Evolutionary conservation across 225 moss, liverwort and hornwort species (phyloP), one percentile per base, ranked within the genome.

Genomic region (Bryoerythrophyllum caledonicum): DNA sequence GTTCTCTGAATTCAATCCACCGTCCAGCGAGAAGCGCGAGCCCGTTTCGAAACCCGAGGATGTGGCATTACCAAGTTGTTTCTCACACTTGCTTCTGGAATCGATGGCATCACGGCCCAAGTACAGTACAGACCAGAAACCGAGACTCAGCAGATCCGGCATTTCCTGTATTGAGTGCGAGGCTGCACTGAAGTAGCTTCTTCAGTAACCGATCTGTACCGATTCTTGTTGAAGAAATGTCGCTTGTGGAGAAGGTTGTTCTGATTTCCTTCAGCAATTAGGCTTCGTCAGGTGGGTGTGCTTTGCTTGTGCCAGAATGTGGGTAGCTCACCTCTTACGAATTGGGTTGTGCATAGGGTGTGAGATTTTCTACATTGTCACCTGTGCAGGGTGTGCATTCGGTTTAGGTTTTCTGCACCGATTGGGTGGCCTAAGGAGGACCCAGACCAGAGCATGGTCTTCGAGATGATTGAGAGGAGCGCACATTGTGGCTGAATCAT

Each of bases 41-140:
- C 4, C 4, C 6, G 37, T 56, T 51, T 51, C 17, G 4, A 58
- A 27, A 5, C 0, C 44, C 12, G 73, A 28, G 19, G 60, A 60
- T 67, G 67, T 48, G 68, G 68, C 68, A 59, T 60, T n/a, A n/a
- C n/a, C n/a, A n/a, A n/a, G n/a, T n/a, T n/a, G n/a, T n/a, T 73
- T 35, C 73, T 11, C 62, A 73, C 73, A 24, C 73, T 73, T 62
- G 30, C 60, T 49, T 51, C 73, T 73, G 52, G 72, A 72, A 60
- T 60, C 19, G 19, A 59, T 57, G 5, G 21, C 61, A 62, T 49
- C 61, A 61, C 72, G 30, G n/a, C 26, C 2, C 60, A 37, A 25
- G 54, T 49, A 72, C 66, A 25, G 54, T 49, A 72, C 66, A 32
- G 56, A 35, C 24, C 55, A 57, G 27, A 63, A 64, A 54, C 71